Percentiles rank a stretch among this genome's conserved stretches.
Conservation (phyloP, 176 grass and related monocot genomes). For the Chloris gayana region DNA sequence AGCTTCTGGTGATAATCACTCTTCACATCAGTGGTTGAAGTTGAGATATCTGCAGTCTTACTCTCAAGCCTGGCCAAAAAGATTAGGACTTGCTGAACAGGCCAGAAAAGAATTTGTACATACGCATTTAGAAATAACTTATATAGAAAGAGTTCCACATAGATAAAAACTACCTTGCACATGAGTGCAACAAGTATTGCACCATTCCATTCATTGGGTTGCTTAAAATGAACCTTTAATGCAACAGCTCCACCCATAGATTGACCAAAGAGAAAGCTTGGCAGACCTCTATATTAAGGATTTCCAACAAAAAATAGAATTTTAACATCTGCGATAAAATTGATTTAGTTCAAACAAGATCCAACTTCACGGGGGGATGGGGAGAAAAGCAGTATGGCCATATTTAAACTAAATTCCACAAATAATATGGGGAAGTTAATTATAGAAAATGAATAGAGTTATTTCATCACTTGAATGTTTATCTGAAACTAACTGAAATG, state of each 20-base stretch:
- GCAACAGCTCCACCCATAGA: constrained; percentile 95
- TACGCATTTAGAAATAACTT: constrained; percentile 3
- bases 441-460: neutral
- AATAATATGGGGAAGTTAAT: too few species aligned
- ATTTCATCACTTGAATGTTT: neutral
- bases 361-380: neutral
- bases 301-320: constrained; percentile 54
- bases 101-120: constrained; percentile 47
- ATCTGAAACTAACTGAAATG: too few species aligned
- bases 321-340: constrained; percentile 2
- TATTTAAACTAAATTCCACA: neutral
- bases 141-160: neutral
- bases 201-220: constrained; percentile 84
- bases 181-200: constrained; percentile 93
- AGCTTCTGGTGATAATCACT: constrained; percentile 36
- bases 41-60: constrained; percentile 47
- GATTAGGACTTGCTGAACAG: constrained; percentile 81
- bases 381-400: neutral
- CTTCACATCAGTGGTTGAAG: constrained; percentile 22
- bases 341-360: constrained; percentile 5
- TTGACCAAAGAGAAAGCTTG: constrained; percentile 93
- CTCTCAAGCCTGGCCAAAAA: constrained; percentile 60
- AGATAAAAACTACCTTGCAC: constrained; percentile 78
- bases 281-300: constrained; percentile 65
- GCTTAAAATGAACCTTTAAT: constrained; percentile 89